Percentiles rank a stretch among this genome's conserved stretches.
Conservation (phyloP, 2,329 filamentous ascomycete genomes). For the Periglandula ipomoeae region DNA sequence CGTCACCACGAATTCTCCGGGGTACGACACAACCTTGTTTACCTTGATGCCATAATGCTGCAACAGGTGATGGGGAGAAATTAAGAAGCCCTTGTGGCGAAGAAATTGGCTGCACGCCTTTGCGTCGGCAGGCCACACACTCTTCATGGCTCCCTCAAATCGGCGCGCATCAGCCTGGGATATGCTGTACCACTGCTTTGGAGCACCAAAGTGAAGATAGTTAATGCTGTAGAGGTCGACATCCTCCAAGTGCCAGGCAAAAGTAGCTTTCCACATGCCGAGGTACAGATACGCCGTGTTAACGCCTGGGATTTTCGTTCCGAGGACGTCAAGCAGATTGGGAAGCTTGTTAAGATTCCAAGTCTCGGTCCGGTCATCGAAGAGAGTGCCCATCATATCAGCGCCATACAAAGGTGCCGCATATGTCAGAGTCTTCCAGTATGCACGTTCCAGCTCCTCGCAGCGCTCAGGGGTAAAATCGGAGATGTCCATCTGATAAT, state of each 20-base stretch:
- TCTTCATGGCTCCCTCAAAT: constrained; percentile 93
- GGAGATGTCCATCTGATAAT: constrained; percentile 80
- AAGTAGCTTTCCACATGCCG: constrained; percentile 99
- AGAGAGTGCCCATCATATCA: constrained; percentile 91
- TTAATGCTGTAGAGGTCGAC: constrained; percentile 99
- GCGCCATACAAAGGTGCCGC: constrained; percentile 92
- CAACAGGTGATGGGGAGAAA: constrained; percentile 80
- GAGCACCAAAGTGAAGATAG: constrained; percentile 96
- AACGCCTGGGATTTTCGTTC: constrained; percentile 91
- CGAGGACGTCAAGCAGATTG: constrained; percentile 86
- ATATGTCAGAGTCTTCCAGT: constrained; percentile 97
- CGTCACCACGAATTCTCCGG: constrained; percentile 96
- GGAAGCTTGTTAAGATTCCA: constrained; percentile 97
- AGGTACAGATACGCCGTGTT: constrained; percentile 97
- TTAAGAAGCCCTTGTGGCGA: constrained; percentile 93
- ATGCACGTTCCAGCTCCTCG: constrained; percentile 85
- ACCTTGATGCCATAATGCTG: constrained; percentile 91
- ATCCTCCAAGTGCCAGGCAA: constrained; percentile 97
- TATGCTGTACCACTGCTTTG: constrained; percentile 99
- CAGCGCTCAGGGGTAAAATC: constrained; percentile 88
- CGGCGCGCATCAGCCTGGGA: constrained; percentile 87
- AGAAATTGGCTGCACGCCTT: constrained; percentile 96
- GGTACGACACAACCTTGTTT: constrained; percentile 90
- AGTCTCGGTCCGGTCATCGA: constrained; percentile 69
- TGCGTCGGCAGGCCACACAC: constrained; percentile 86